phyloP scores from a whole-genome alignment of 2,329 filamentous ascomycete species.

The Xylariaceae sp. region DNA sequence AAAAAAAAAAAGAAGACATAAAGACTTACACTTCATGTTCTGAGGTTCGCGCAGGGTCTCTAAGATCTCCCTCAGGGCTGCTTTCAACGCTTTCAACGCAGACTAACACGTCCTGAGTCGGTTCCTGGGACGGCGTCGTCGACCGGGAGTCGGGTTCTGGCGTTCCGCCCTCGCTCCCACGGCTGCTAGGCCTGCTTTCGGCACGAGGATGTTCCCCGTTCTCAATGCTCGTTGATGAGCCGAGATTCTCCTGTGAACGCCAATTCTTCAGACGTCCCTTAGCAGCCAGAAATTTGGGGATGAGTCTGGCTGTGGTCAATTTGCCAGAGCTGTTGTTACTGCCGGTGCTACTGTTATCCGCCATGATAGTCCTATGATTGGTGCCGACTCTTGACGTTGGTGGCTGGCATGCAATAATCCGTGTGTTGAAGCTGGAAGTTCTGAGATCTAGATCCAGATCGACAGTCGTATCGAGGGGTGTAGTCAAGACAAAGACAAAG shows the following conservation, averaged over 20 bases:
- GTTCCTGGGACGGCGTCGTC: slow-evolving; percentile 24
- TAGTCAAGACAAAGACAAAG: neutral
- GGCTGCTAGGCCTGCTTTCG: slow-evolving; percentile 27
- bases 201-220: slow-evolving; percentile 31
- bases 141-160: slow-evolving; percentile 19
- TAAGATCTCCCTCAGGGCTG: slow-evolving; percentile 15
- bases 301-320: slow-evolving; percentile 32
- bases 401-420: slow-evolving; percentile 5
- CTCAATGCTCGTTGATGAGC: slow-evolving; percentile 29
- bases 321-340: slow-evolving; percentile 17
- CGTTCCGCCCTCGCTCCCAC: slow-evolving; percentile 14
- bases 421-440: neutral
- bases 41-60: slow-evolving; percentile 32
- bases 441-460: neutral
- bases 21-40: slow-evolving; percentile 33
- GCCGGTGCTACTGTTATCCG: slow-evolving; percentile 27
- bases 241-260: slow-evolving; percentile 37
- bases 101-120: slow-evolving; percentile 26
- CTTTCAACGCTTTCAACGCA: slow-evolving; percentile 12
- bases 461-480: neutral
- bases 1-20: neutral
- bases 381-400: slow-evolving; percentile 1
- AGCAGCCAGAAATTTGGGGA: slow-evolving; percentile 47
- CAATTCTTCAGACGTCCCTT: slow-evolving; percentile 45
- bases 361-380: slow-evolving; percentile 7